Base-by-base conservation (phyloP, 2,329 filamentous ascomycete species). In the Fusarium humuli region DNA sequence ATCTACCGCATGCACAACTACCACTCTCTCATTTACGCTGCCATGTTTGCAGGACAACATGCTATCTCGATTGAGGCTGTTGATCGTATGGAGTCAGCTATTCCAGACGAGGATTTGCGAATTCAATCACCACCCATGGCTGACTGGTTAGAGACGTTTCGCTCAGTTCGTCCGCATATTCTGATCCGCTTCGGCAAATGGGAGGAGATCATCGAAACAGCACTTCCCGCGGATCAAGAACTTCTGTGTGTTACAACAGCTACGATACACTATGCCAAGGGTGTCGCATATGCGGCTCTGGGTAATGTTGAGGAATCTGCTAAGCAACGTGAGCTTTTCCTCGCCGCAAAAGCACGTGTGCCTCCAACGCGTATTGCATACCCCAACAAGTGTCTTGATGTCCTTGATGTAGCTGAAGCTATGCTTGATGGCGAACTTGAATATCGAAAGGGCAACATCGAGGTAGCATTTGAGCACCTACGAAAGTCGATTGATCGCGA, bases 351-450 rank as follows among this genome's bases (percentile, higher is more conserved):
- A 4, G 76, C 81, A 11, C 78, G 75, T 0, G 88, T 93, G 0
- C 86, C 86, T 0, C 59, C 76, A 0, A 86, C 85, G 0, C 85
- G 91, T 12, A 90, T 86, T 41, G 79, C 91, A 6, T 93, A 91
- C 80, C 91, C 91, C 61, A 93, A 92, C 75, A 88, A 83, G 29
- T 90, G 87, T 67, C 75, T 81, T 12, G 87, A 91, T 58, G 88
- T 93, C 22, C 81, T 94, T 0, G 80, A 76, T 2, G 84, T 94
- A 3, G 88, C 86, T 0, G 77, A 78, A 16, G 83, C 85, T 3
- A 93, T 94, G 91, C 80, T 94, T 0, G 86, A 90, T 7, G 92
- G 91, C 4, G 92, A 94, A 74, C 78, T 94, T 5, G 88, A 88
- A 57, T 94, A 94, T 72, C 88, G 91, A 3, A 83, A 82, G 6